phyloP scores from a whole-genome alignment of 805 yeast species.

The Cyberlindnera xylosilytica region DNA sequence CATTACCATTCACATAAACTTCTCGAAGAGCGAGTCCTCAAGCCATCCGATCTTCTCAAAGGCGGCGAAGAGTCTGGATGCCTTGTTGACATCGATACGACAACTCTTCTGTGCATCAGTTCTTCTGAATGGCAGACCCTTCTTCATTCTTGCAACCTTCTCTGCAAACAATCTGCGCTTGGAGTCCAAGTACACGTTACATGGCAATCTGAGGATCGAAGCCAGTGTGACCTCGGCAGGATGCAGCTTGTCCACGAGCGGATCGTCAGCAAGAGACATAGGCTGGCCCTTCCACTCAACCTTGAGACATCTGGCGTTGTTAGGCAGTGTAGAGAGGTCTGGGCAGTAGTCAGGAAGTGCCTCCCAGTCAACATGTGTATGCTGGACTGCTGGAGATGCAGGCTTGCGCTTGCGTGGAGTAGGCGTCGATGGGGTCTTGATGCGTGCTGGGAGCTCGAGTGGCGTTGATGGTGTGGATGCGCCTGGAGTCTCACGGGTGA shows the following conservation, averaged over 20 bases:
- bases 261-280: slow-evolving; percentile 82
- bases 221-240: slow-evolving; percentile 91
- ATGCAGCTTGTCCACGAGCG: slow-evolving; percentile 68
- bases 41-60: slow-evolving; percentile 97
- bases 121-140: slow-evolving; percentile 84
- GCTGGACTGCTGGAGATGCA: slow-evolving; percentile 39
- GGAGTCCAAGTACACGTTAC: slow-evolving; percentile 76
- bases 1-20: slow-evolving; percentile 32
- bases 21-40: slow-evolving; percentile 65
- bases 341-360: slow-evolving; percentile 85
- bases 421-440: slow-evolving; percentile 24
- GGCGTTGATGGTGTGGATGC: slow-evolving; percentile 20
- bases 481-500: slow-evolving; percentile 40
- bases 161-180: slow-evolving; percentile 86
- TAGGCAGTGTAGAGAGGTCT: slow-evolving; percentile 60
- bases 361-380: slow-evolving; percentile 60
- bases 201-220: slow-evolving; percentile 83
- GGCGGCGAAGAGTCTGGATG: slow-evolving; percentile 87
- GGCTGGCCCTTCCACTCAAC: slow-evolving; percentile 99
- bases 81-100: slow-evolving; percentile 94
- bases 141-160: slow-evolving; percentile 74
- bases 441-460: slow-evolving; percentile 4
- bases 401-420: slow-evolving; percentile 37
- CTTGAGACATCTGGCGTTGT: slow-evolving; percentile 65
- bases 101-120: slow-evolving; percentile 99